Conservation (phyloP, 441 rosid species). For the Raphanus hybrid region DNA sequence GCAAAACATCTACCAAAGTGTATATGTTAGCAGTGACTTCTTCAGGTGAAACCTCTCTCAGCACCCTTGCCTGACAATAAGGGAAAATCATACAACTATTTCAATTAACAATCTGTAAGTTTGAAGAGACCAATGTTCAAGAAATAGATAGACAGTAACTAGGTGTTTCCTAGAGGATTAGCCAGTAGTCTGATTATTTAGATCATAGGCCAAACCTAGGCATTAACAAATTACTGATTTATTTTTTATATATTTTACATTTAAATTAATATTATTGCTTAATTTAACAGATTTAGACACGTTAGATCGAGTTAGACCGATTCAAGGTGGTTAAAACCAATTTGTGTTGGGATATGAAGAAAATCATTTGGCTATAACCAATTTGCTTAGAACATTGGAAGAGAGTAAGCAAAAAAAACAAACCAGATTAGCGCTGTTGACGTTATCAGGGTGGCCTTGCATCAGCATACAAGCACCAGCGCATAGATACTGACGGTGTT, state of each 20-base stretch:
- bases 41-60: conserved; percentile 92
- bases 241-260: not conserved
- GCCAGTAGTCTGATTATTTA: not conserved
- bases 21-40: conserved; percentile 94
- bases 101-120: conserved; percentile 23
- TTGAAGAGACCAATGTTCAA: conserved; percentile 20
- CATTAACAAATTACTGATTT: not conserved
- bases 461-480: conserved; percentile 97
- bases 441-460: conserved; percentile 90
- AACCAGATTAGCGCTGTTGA: conserved; percentile 86
- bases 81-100: conserved; percentile 23
- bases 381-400: not conserved
- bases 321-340: not conserved
- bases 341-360: not conserved
- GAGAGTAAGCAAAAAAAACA: conserved; percentile 12
- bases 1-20: conserved; percentile 94
- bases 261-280: too few species aligned
- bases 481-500: conserved; percentile 85
- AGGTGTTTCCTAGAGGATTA: not conserved
- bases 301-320: not conserved
- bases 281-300: not conserved
- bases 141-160: not conserved
- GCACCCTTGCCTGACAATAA: conserved; percentile 68
- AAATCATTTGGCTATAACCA: not conserved
- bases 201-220: not conserved